Conservation (phyloP, 2,329 filamentous ascomycete species). For the Cladosporium cucumerinum region DNA sequence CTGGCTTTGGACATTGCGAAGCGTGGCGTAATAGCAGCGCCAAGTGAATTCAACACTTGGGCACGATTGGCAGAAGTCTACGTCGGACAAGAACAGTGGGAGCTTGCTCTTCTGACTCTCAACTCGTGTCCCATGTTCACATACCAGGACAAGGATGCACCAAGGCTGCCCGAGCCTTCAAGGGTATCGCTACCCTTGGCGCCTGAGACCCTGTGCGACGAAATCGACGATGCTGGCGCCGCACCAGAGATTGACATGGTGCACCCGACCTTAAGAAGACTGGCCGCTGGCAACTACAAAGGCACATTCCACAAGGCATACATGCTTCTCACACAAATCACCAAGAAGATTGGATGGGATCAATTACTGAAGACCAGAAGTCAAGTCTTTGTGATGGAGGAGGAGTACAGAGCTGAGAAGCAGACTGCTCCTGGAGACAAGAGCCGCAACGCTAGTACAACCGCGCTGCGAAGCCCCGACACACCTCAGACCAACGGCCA, state of each 20-base stretch:
- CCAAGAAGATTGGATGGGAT: constrained; percentile 95
- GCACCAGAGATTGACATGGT: constrained; percentile 79
- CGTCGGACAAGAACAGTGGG: constrained; percentile 91
- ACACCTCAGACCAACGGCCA: constrained; percentile 46
- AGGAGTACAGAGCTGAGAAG: constrained; percentile 91
- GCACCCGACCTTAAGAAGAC: constrained; percentile 77
- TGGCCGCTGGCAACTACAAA: constrained; percentile 85
- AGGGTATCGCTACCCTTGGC: constrained; percentile 84
- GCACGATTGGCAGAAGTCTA: constrained; percentile 91
- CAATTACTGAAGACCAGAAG: constrained; percentile 90
- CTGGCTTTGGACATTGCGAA: constrained; percentile 92
- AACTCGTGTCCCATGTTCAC: constrained; percentile 99
- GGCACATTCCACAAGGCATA: constrained; percentile 97
- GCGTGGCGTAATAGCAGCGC: constrained; percentile 88
- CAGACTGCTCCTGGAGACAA: constrained; percentile 49
- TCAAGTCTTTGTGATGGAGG: constrained; percentile 99
- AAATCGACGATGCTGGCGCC: constrained; percentile 85
- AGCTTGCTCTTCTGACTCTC: constrained; percentile 86
- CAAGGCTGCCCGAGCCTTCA: constrained; percentile 87
- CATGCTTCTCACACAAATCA: constrained; percentile 89
- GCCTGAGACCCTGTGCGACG: constrained; percentile 84
- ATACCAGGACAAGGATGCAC: constrained; percentile 96
- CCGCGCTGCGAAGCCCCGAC: constrained; percentile 70
- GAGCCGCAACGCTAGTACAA: constrained; percentile 74
- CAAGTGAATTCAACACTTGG: constrained; percentile 97